Percentiles rank a stretch among this genome's conserved stretches.
Conservation (phyloP, 1,284 basidiomycete genomes). For the Xerocomus nothofagi region DNA sequence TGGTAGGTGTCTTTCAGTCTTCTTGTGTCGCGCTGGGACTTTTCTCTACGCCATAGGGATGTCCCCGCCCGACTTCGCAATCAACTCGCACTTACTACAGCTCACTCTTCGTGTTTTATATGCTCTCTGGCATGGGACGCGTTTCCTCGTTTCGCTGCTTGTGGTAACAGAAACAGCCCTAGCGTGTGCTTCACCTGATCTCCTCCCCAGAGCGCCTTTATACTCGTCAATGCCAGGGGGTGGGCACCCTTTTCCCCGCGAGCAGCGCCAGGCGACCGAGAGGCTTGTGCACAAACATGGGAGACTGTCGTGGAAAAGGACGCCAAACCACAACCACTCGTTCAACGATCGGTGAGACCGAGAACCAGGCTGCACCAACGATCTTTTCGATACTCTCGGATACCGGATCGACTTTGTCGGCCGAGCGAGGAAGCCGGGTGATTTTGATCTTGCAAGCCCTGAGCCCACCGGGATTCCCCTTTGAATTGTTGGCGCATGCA, state of each 20-base stretch:
- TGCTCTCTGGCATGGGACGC: slow-evolving; percentile 23
- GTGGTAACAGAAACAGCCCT: slow-evolving; percentile 25
- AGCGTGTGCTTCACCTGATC: slow-evolving; percentile 15
- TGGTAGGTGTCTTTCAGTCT: slow-evolving; percentile 22
- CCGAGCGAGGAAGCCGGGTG: slow-evolving; percentile 18
- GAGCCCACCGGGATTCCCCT: background rate
- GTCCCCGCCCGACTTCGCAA: slow-evolving; percentile 1
- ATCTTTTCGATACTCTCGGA: slow-evolving; percentile 23
- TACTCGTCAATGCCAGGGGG: slow-evolving; percentile 22
- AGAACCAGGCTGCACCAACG: slow-evolving; percentile 4
- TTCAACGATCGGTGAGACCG: slow-evolving; percentile 4
- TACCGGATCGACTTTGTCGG: slow-evolving; percentile 31
- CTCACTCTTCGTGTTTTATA: slow-evolving; percentile 14
- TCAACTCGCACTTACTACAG: slow-evolving; percentile 17
- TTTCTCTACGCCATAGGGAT: slow-evolving; percentile 14
- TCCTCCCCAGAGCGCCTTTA: slow-evolving; percentile 22
- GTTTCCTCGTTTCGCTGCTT: slow-evolving; percentile 24
- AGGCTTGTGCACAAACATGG: background rate
- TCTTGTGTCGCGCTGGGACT: background rate
- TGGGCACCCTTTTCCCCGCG: slow-evolving; percentile 10
- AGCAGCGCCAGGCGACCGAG: background rate
- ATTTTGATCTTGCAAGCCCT: slow-evolving; percentile 18
- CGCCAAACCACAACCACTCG: slow-evolving; percentile 4
- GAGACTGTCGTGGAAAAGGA: slow-evolving; percentile 2
- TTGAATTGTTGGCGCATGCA: background rate